phyloP scores from a whole-genome alignment of 345 rosid species.

The Eutrema heterophyllum region DNA sequence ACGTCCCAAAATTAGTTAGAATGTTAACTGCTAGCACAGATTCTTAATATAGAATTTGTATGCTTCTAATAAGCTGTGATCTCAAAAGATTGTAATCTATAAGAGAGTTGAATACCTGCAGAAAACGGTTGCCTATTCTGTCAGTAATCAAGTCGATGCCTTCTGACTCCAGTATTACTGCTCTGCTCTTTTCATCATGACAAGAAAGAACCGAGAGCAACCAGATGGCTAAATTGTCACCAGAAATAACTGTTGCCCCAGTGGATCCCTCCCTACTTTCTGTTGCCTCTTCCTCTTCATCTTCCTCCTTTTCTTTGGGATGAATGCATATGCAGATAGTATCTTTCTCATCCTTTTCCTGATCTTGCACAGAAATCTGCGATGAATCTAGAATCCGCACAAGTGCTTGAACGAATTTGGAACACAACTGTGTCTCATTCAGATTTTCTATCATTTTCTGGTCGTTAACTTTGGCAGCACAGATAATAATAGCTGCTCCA shows the following conservation, averaged over 20 bases:
- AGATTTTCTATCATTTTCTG: conserved; percentile 83
- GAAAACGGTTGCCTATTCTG: conserved; percentile 55
- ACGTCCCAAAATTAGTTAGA: conserved; percentile 1
- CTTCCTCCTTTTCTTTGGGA: conserved; percentile 33
- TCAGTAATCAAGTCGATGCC: conserved; percentile 85
- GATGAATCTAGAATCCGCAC: conserved; percentile 56
- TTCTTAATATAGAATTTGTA: neutral
- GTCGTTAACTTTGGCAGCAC: conserved; percentile 88
- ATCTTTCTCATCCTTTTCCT: conserved; percentile 44
- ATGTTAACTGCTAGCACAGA: conserved; percentile 3
- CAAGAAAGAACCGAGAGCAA: conserved; percentile 90
- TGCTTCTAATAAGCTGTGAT: neutral
- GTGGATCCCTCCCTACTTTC: conserved; percentile 42
- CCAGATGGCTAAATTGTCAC: conserved; percentile 81
- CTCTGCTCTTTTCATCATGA: conserved; percentile 75
- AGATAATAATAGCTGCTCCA: conserved; percentile 86
- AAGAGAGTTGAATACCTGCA: conserved; percentile 59
- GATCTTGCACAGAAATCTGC: conserved; percentile 47
- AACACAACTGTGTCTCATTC: conserved; percentile 62
- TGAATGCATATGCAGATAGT: conserved; percentile 58
- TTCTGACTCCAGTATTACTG: conserved; percentile 83
- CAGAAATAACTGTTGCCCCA: conserved; percentile 55
- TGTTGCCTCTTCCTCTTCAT: conserved; percentile 44
- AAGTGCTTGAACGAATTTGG: conserved; percentile 69
- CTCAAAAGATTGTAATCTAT: neutral